Evolutionary conservation across 2,329 filamentous ascomycete species (phyloP).

Genomic region (Rhynchosporium agropyri): DNA sequence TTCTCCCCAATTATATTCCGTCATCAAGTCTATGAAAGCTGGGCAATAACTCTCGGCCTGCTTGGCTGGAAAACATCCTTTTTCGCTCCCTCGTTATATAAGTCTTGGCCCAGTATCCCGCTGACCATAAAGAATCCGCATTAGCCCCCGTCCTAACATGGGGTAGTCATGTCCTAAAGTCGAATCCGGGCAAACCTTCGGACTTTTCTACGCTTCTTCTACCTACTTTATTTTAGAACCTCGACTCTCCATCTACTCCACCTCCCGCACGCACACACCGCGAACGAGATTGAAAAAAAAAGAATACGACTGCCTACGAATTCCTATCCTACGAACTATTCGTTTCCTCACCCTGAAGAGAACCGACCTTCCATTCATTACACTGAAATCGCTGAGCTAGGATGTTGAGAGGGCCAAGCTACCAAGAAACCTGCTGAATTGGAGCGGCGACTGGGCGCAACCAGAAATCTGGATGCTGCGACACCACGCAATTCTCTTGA

Average conservation of each 20-base stretch:
- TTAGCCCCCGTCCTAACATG: neutral
- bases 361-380: slow-evolving; percentile 20
- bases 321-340: neutral
- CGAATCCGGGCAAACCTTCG: slow-evolving; percentile 1
- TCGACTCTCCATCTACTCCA: neutral
- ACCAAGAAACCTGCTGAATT: slow-evolving; percentile 17
- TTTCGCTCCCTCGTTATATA: neutral
- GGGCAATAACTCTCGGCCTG: slow-evolving; percentile 10
- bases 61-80: slow-evolving; percentile 4
- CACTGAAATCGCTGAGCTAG: neutral
- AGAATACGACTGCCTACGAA: neutral
- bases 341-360: slow-evolving; percentile 9
- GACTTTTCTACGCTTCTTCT: slow-evolving; percentile 13
- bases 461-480: slow-evolving; percentile 49
- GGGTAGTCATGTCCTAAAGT: neutral
- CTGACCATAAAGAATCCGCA: slow-evolving; percentile 15
- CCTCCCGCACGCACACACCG: slow-evolving; percentile 1
- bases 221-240: neutral
- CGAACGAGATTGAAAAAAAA: neutral
- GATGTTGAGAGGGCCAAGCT: slow-evolving; percentile 6
- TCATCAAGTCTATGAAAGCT: slow-evolving; percentile 1
- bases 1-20: slow-evolving; percentile 14
- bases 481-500: slow-evolving; percentile 39
- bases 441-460: slow-evolving; percentile 54
- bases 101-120: slow-evolving; percentile 5